Evolutionary conservation across 352 stramenopile genomes (phyloP).

Genomic region (Aphanomyces euteiches): DNA sequence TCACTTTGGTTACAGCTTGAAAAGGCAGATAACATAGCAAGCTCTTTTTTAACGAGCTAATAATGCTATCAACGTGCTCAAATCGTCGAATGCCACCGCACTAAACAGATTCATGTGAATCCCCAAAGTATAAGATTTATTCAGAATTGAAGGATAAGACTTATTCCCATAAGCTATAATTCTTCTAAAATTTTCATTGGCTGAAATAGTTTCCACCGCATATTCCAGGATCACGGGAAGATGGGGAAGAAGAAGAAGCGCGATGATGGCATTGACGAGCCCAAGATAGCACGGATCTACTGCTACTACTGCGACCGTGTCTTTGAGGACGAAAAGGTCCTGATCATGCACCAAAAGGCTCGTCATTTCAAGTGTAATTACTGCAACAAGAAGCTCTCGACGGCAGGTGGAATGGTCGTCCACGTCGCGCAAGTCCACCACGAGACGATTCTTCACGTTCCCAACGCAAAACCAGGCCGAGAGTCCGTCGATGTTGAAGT

Average conservation of each 20-base stretch:
- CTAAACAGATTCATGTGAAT: too few species aligned
- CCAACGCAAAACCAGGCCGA: constrained; percentile 78
- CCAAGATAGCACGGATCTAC: constrained; percentile 63
- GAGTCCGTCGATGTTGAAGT: constrained; percentile 83
- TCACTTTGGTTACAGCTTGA: too few species aligned
- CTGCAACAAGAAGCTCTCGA: constrained; percentile 90
- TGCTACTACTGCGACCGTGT: constrained; percentile 92
- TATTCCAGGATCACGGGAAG: neutral
- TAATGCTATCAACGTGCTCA: too few species aligned
- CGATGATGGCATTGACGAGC: constrained; percentile 34
- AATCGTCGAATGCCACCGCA: too few species aligned
- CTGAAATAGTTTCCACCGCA: constrained; percentile 3
- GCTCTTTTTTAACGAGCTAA: too few species aligned
- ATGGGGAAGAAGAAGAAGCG: constrained; percentile 45
- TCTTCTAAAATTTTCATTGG: constrained; percentile 14
- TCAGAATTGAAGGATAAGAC: too few species aligned
- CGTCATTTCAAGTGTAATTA: constrained; percentile 90
- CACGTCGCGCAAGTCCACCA: constrained; percentile 89
- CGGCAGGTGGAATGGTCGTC: constrained; percentile 84
- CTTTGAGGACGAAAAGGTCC: constrained; percentile 89
- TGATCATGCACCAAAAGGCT: constrained; percentile 92
- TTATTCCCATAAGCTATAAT: too few species aligned
- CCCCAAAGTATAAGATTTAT: too few species aligned
- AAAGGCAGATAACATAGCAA: too few species aligned
- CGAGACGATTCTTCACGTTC: constrained; percentile 70